These are phyloP conservation scores for Vigna radiata DNA, from an alignment of 306 rosid species.

Conservation along the genomic window DNA sequence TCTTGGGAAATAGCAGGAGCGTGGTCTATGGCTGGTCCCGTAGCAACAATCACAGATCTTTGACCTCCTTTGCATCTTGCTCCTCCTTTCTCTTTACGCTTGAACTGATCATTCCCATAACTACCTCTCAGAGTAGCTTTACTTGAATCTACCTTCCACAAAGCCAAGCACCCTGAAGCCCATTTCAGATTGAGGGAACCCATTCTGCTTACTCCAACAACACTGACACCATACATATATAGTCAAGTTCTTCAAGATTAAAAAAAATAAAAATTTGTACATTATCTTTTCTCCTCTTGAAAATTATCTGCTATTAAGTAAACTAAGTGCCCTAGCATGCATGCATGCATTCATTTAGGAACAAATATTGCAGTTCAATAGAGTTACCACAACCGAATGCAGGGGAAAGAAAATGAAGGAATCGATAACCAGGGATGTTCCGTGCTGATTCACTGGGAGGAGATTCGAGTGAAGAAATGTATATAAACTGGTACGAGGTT, in stretches of 20 bases:
- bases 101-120: background rate
- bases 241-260: background rate
- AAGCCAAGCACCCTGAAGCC: slow-evolving; percentile 25
- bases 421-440: too few species aligned
- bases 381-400: too few species aligned
- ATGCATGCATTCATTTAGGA: too few species aligned
- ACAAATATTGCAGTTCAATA: too few species aligned
- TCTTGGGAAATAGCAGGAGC: slow-evolving; percentile 30
- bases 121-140: background rate
- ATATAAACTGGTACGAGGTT: too few species aligned
- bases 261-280: too few species aligned
- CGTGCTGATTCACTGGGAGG: too few species aligned
- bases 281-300: too few species aligned
- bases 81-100: slow-evolving; percentile 2
- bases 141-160: slow-evolving; percentile 27
- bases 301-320: too few species aligned
- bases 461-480: too few species aligned
- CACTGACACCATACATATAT: background rate
- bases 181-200: slow-evolving; percentile 20
- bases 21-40: slow-evolving; percentile 43
- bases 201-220: slow-evolving; percentile 31
- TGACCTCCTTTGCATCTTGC: slow-evolving; percentile 7
- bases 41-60: slow-evolving; percentile 41
- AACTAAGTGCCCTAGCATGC: too few species aligned
- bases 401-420: too few species aligned